phyloP scores from a whole-genome alignment of 495 filamentous ascomycete species.

The Pyrenopolyporus hunteri region DNA sequence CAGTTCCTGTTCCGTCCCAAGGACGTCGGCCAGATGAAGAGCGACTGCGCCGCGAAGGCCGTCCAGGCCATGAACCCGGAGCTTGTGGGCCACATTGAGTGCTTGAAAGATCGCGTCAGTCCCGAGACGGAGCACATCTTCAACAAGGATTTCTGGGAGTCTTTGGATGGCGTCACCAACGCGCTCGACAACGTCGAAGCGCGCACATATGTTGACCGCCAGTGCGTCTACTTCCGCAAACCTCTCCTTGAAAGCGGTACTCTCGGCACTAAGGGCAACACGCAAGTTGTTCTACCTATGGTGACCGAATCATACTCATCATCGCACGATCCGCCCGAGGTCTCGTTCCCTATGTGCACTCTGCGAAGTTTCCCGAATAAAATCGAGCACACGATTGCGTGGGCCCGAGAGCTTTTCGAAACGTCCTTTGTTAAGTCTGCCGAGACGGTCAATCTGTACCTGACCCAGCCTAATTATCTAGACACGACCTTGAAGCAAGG shows the following conservation, averaged over 20 bases:
- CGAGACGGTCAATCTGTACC: constrained; percentile 93
- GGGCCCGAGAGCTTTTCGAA: constrained; percentile 95
- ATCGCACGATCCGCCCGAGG: constrained; percentile 97
- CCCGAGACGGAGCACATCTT: constrained; percentile 94
- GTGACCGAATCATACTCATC: constrained; percentile 98
- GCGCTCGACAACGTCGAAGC: constrained; percentile 98
- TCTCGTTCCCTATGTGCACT: constrained; percentile 99
- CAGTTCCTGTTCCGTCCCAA: constrained; percentile 95
- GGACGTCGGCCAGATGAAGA: constrained; percentile 97
- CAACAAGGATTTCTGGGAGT: constrained; percentile 91
- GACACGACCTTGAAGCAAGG: constrained; percentile 88
- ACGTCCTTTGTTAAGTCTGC: constrained; percentile 90
- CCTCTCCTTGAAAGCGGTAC: constrained; percentile 96
- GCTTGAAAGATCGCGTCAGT: constrained; percentile 87
- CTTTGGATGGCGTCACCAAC: constrained; percentile 92
- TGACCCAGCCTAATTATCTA: constrained; percentile 89
- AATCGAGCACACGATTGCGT: constrained; percentile 99
- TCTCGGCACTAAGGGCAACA: constrained; percentile 97
- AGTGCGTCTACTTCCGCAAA: constrained; percentile 99
- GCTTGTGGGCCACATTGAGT: constrained; percentile 80
- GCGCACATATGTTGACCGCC: constrained; percentile 93
- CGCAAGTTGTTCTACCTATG: constrained; percentile 87
- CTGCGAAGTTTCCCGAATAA: constrained; percentile 97
- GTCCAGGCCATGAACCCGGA: constrained; percentile 96
- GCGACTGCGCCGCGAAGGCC: constrained; percentile 87